Conservation (phyloP, 805 yeast species). For the Ogataea zsoltii region DNA sequence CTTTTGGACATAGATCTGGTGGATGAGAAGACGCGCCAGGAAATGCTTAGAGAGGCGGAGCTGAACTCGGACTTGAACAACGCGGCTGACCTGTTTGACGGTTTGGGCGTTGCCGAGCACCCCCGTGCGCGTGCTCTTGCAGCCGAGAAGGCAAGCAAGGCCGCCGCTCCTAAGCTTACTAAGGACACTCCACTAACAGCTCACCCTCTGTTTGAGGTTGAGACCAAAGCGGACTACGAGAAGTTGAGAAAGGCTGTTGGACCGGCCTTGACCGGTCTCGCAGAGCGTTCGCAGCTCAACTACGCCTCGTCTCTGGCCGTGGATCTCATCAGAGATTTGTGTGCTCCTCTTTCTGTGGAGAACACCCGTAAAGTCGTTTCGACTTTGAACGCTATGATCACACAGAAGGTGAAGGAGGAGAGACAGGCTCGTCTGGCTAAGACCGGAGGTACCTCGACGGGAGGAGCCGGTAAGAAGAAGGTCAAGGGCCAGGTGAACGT, state of each 20-base stretch:
- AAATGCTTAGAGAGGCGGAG: conserved; percentile 77
- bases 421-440: conserved; percentile 82
- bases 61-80: conserved; percentile 82
- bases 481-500: conserved; percentile 78
- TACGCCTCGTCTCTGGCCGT: conserved; percentile 77
- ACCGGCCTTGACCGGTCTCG: conserved; percentile 58
- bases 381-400: conserved; percentile 76
- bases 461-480: conserved; percentile 96
- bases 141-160: conserved; percentile 48
- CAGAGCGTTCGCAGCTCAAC: conserved; percentile 61
- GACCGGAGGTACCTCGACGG: conserved; percentile 82
- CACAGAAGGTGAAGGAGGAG: conserved; percentile 87
- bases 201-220: conserved; percentile 85
- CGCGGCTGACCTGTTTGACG: conserved; percentile 91
- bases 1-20: conserved; percentile 62
- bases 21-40: conserved; percentile 73
- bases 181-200: conserved; percentile 66
- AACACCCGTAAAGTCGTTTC: conserved; percentile 82
- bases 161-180: conserved; percentile 42
- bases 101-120: conserved; percentile 58
- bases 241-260: conserved; percentile 72
- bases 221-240: conserved; percentile 75
- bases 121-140: conserved; percentile 47
- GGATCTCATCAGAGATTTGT: conserved; percentile 81
- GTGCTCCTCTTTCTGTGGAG: conserved; percentile 79